These are phyloP conservation scores for Exophiala calicioides DNA, from an alignment of 2,329 filamentous ascomycete genomes.

Conservation along the genomic window DNA sequence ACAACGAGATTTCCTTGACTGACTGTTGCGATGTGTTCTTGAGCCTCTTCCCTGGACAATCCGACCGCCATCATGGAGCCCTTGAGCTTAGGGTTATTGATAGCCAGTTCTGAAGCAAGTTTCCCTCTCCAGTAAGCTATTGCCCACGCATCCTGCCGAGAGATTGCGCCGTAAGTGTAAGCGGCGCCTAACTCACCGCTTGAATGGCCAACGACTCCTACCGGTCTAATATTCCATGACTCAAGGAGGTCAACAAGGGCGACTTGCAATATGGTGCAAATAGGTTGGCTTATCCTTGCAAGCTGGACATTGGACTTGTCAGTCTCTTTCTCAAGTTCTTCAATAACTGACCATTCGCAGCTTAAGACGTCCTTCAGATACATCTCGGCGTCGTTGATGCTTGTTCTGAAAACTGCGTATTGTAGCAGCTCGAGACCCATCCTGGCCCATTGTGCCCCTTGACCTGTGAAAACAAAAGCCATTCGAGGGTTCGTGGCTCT, in stretches of 20 bases:
- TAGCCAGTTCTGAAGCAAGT: background rate
- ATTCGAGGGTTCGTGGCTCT: no score
- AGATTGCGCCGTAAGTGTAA: slow-evolving; percentile 32
- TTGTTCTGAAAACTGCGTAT: no score
- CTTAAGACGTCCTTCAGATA: no score
- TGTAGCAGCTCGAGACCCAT: no score
- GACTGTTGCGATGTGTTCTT: slow-evolving; percentile 15
- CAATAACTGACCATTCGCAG: background rate
- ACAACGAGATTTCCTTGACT: slow-evolving; percentile 15
- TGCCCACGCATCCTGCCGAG: slow-evolving; percentile 34
- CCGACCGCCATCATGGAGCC: background rate
- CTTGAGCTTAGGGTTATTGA: background rate
- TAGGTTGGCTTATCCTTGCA: slow-evolving; percentile 34
- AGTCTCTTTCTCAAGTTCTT: background rate
- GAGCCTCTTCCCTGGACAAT: background rate
- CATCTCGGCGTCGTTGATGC: no score
- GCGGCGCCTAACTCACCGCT: slow-evolving; percentile 41
- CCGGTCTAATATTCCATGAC: slow-evolving; percentile 30
- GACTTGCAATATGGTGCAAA: slow-evolving; percentile 38
- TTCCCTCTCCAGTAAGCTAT: background rate
- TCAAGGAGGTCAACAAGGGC: slow-evolving; percentile 35
- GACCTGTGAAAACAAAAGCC: no score
- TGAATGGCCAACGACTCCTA: slow-evolving; percentile 37
- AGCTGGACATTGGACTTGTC: background rate
- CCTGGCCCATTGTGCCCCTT: no score